These are phyloP conservation scores for Leccinum barrowsii DNA, from an alignment of 768 basidiomycete genomes.

Conservation along the genomic window DNA sequence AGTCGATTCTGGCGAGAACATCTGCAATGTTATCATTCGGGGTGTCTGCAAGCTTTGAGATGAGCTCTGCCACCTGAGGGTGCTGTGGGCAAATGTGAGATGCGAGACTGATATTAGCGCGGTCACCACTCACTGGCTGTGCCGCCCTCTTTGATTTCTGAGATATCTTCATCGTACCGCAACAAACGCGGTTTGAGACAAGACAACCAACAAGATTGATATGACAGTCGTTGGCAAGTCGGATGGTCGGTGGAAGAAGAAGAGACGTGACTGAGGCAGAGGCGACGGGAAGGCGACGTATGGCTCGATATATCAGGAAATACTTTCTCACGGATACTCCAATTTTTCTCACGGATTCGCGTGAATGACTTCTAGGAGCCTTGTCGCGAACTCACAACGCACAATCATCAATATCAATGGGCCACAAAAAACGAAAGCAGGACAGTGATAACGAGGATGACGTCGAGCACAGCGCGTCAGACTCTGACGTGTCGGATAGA, in stretches of 20 bases:
- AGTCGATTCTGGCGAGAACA: constrained; percentile 63
- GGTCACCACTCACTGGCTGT: constrained; percentile 59
- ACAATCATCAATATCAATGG: constrained; percentile 10
- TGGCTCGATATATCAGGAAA: constrained; percentile 32
- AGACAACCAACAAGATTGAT: constrained; percentile 9
- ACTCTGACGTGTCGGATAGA: constrained; percentile 14
- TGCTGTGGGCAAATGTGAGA: constrained; percentile 44
- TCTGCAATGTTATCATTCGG: constrained; percentile 68
- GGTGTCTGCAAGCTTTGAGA: constrained; percentile 62
- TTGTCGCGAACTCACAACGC: not conserved
- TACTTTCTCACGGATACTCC: constrained; percentile 16
- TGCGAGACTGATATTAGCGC: not conserved
- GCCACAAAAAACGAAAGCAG: constrained; percentile 18
- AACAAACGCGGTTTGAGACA: constrained; percentile 38
- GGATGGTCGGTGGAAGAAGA: constrained; percentile 10
- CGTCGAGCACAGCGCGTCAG: constrained; percentile 8
- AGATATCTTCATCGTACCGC: constrained; percentile 81
- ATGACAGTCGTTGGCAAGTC: constrained; percentile 1
- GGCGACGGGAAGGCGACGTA: constrained; percentile 19
- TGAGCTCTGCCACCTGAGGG: constrained; percentile 77
- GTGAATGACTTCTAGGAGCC: not conserved
- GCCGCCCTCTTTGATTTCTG: constrained; percentile 80
- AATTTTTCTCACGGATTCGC: constrained; percentile 4
- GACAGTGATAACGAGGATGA: constrained; percentile 16
- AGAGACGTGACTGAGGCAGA: constrained; percentile 2